Percentiles rank a stretch among this genome's conserved stretches.
Evolutionary conservation across 164 flowering plant species (phyloP).

Genomic region (Liriodendron chinense): DNA sequence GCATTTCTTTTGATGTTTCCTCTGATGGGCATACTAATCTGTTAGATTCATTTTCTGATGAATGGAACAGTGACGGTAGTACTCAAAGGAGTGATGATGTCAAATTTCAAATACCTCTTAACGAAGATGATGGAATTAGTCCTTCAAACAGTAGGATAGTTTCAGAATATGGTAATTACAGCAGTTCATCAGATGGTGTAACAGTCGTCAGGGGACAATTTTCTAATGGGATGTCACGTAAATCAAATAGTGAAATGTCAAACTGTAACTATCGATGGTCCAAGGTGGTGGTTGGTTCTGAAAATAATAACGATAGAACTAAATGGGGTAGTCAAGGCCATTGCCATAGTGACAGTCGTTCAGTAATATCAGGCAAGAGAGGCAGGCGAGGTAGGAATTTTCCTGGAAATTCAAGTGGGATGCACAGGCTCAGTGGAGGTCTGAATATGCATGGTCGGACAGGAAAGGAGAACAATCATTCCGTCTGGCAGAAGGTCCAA

Average conservation of each 20-base stretch:
- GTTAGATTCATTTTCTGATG: constrained; percentile 27
- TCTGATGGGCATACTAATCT: constrained; percentile 14
- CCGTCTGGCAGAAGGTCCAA: constrained; percentile 57
- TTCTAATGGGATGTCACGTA: constrained; percentile 6
- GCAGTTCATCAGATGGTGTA: constrained; percentile 4
- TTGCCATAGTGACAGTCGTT: constrained; percentile 14
- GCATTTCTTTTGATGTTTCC: constrained; percentile 13
- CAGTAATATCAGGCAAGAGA: constrained; percentile 24
- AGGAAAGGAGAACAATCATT: constrained; percentile 44
- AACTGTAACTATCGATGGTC: constrained; percentile 1
- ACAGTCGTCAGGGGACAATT: constrained; percentile 6
- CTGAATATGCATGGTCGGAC: constrained; percentile 26
- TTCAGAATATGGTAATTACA: constrained; percentile 14
- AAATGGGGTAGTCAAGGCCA: constrained; percentile 19
- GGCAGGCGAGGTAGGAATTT: constrained; percentile 23
- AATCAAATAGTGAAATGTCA: background rate
- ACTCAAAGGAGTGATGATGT: constrained; percentile 11
- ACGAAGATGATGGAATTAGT: constrained; percentile 8
- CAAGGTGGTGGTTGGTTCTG: constrained; percentile 17
- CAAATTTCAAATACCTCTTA: constrained; percentile 4
- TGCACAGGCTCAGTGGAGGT: constrained; percentile 12
- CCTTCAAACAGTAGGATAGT: background rate
- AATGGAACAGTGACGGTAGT: constrained; percentile 33
- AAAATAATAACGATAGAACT: constrained; percentile 12
- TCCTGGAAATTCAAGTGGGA: constrained; percentile 16